Evolutionary conservation across 306 rosid genomes (phyloP).

Genomic region (Sicyos baderoa): DNA sequence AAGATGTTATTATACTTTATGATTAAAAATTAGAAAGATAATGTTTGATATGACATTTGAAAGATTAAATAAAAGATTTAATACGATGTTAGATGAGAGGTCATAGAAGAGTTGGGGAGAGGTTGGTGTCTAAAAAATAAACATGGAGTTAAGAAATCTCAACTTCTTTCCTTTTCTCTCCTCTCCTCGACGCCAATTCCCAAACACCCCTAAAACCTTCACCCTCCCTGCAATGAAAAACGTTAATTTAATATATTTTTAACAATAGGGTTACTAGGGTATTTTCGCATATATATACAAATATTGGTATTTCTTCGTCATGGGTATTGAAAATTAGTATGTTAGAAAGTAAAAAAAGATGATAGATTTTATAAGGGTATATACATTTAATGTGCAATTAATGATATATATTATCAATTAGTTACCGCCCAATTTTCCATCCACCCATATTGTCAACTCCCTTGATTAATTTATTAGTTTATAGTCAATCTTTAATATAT

Average conservation of each 20-base stretch:
- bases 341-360: not conserved
- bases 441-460: constrained; percentile 5
- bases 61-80: no score
- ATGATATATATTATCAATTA: not conserved
- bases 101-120: no score
- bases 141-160: no score
- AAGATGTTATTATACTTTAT: no score
- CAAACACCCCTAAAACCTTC: no score
- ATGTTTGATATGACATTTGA: no score
- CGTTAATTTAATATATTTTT: not conserved
- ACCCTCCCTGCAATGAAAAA: not conserved
- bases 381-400: constrained; percentile 1
- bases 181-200: no score
- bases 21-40: no score
- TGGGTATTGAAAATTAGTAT: not conserved
- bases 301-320: not conserved
- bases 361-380: not conserved
- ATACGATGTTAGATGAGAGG: no score
- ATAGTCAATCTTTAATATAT: not conserved
- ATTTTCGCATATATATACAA: not conserved
- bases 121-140: no score
- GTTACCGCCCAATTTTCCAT: not conserved
- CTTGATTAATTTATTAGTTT: not conserved
- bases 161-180: no score
- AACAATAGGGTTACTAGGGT: not conserved